Evolutionary conservation across 2,329 filamentous ascomycete genomes (phyloP).

Genomic region (Hypoxylon sp.): DNA sequence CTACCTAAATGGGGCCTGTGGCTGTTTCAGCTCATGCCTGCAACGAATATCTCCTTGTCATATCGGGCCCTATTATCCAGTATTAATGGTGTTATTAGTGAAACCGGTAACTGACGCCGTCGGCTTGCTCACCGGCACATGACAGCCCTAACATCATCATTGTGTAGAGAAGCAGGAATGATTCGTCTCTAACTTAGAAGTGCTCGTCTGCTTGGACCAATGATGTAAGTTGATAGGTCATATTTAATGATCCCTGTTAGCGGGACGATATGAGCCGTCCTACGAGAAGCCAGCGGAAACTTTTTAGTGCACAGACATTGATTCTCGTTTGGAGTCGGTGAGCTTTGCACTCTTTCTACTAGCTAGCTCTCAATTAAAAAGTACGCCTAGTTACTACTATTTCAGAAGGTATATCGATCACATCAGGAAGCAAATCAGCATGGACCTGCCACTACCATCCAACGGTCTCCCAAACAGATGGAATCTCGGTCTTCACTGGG

Average conservation of each 20-base stretch:
- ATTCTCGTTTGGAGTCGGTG: background rate
- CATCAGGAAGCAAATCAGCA: background rate
- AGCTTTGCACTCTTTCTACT: background rate
- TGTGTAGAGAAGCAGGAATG: no score
- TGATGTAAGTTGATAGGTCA: background rate
- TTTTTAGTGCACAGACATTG: background rate
- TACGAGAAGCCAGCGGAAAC: background rate
- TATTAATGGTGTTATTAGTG: no score
- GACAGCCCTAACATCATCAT: no score
- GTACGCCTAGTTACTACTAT: background rate
- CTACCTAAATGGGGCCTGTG: no score
- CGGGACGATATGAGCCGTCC: background rate
- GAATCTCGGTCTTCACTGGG: constrained; percentile 43
- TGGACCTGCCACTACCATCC: constrained; percentile 26
- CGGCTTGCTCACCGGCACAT: no score
- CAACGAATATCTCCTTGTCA: no score
- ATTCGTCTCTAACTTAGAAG: no score
- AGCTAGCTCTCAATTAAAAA: background rate
- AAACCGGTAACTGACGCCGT: no score
- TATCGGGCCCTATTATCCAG: no score
- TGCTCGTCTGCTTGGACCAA: no score
- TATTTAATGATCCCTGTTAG: background rate
- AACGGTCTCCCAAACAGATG: constrained; percentile 23
- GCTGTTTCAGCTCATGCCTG: no score
- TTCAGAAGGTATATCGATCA: background rate